Evolutionary conservation across 345 rosid genomes (phyloP).

Genomic region (Carallia brachiata): DNA sequence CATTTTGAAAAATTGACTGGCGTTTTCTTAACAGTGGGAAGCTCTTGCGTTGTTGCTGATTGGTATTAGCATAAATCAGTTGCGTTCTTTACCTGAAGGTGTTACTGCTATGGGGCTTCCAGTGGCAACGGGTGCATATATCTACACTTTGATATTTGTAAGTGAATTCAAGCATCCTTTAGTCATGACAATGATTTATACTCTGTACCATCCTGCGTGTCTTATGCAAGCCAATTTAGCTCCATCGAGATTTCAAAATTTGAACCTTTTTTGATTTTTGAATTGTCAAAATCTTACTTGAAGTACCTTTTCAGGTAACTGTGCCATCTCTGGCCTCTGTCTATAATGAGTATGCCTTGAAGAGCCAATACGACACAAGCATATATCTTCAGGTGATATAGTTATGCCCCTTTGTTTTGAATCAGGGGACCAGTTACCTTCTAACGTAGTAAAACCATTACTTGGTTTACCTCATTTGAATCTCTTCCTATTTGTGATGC

Average conservation of each 20-base stretch:
- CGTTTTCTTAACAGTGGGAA: constrained; percentile 74
- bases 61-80: constrained; percentile 89
- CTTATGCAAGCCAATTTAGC: constrained; percentile 1
- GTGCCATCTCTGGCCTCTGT: constrained; percentile 97
- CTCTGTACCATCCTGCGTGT: background rate
- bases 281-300: constrained; percentile 18
- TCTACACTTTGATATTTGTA: constrained; percentile 84
- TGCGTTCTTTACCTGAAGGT: constrained; percentile 86
- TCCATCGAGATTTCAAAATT: no score
- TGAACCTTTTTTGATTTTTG: no score
- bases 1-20: constrained; percentile 1
- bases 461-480: background rate
- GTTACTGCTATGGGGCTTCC: constrained; percentile 66
- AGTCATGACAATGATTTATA: background rate
- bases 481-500: background rate
- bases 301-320: constrained; percentile 57
- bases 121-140: constrained; percentile 79
- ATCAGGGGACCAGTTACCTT: background rate
- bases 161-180: constrained; percentile 31
- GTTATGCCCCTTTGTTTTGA: background rate
- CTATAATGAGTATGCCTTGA: constrained; percentile 93
- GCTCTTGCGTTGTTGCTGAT: constrained; percentile 91
- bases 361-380: constrained; percentile 97
- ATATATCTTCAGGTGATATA: constrained; percentile 89
- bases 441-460: background rate